Evolutionary conservation across 805 yeast genomes (phyloP), one percentile per base, ranked within the genome.

Genomic region (Saccharomycopsis sp.): DNA sequence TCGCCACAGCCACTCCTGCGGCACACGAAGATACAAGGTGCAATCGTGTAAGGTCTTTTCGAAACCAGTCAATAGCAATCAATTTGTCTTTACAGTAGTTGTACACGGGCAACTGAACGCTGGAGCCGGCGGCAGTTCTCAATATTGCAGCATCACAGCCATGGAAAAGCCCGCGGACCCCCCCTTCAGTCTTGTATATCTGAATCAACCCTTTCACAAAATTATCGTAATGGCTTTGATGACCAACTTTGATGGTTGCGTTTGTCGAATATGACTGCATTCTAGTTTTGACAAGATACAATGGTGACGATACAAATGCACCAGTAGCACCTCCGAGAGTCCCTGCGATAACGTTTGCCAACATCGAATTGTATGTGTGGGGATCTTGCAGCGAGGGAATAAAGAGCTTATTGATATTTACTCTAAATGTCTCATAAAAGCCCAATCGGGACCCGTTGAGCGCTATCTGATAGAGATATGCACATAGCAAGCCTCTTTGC

Each of bases 401-500:
- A 7, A 44, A 8, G 1, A 76, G 50, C 24, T 73, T 69, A 64
- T 94, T 89, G 51, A 86, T 64, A 3, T 69, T 64, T 51, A 80
- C 75, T 67, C 98, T 79, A 51, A 81, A 77, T 9, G 98, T 98
- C 69, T 94, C 99, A 71, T 94, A 94, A 56, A 92, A 79, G 15
- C 99, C 99, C 55, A 94, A 77, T 66, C 99, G 82, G 66, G 97
- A 90, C 53, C 99, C 98, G 67, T 94, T 94, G 56, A 94, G 78
- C 15, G 94, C 91, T 46, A 91, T 73, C 72, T 94, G 99, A 71
- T 94, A 94, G 54, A 86, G 72, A 68, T 91, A 94, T 1, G 98
- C 98, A 63, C 96, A 86, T 18, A 83, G 71, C 57, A 94, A 78
- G 24, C 99, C 99, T 66, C 91, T 87, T 69, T 94, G 99, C 62